A percentile compares a stretch with the other conserved stretches of the same genome.
Evolutionary conservation across 371 early-diverging fungal genomes (phyloP).

Genomic region (Fennellomyces sp.): DNA sequence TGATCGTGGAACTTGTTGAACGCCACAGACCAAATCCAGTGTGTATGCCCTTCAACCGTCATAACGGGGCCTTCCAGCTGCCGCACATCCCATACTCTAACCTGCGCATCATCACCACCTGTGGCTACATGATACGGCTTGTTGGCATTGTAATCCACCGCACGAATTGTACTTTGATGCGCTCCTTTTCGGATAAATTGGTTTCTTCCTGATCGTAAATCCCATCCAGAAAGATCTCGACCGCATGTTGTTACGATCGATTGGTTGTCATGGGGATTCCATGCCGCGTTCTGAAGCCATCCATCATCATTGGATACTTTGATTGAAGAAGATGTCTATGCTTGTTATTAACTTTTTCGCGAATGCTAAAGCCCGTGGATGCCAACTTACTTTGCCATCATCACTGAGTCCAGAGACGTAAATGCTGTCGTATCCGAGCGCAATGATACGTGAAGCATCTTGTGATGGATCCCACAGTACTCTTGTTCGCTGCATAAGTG

Average conservation of each 20-base stretch:
- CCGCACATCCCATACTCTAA: slow-evolving; percentile 87
- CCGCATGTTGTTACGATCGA: slow-evolving; percentile 57
- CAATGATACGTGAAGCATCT: slow-evolving; percentile 21
- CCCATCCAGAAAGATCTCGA: slow-evolving; percentile 69
- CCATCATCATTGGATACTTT: slow-evolving; percentile 13
- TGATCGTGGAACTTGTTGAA: slow-evolving; percentile 92
- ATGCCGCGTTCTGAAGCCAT: slow-evolving; percentile 57
- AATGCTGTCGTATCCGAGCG: slow-evolving; percentile 23
- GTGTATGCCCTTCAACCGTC: slow-evolving; percentile 76
- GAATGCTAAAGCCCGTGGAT: too few relatives aligned
- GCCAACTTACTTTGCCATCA: background rate
- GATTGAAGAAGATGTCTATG: background rate
- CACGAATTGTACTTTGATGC: slow-evolving; percentile 70
- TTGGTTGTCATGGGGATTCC: slow-evolving; percentile 74
- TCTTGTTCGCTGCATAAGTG: slow-evolving; percentile 11
- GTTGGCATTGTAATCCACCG: slow-evolving; percentile 86
- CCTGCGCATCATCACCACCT: slow-evolving; percentile 83
- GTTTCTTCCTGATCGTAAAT: slow-evolving; percentile 56
- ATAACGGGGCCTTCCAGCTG: slow-evolving; percentile 56
- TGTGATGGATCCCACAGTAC: slow-evolving; percentile 41
- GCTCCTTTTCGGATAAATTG: slow-evolving; percentile 55
- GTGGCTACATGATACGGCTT: slow-evolving; percentile 79
- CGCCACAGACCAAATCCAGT: slow-evolving; percentile 87
- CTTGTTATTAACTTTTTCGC: background rate
- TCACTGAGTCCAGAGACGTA: background rate